Evolutionary conservation across 2,329 filamentous ascomycete species (phyloP).

Genomic region (Stemphylium lycopersici): DNA sequence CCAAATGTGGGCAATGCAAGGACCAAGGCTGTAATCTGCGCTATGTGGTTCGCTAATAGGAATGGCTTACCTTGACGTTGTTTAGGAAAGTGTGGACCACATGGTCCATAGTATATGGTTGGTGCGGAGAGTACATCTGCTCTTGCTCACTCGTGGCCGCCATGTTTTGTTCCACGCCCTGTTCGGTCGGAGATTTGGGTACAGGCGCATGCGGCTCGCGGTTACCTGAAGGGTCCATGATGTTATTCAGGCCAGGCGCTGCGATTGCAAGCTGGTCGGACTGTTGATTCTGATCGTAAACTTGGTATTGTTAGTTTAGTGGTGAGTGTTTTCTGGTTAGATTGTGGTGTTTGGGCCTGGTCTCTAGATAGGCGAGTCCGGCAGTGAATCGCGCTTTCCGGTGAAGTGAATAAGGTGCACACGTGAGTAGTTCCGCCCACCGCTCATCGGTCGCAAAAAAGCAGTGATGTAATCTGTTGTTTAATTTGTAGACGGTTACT

Average conservation of each 20-base stretch:
- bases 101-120: slow-evolving; percentile 4
- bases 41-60: background rate
- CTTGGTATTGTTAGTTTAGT: background rate
- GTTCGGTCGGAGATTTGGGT: background rate
- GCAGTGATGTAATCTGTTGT: background rate
- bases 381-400: slow-evolving; percentile 4
- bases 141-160: background rate
- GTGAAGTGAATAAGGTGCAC: slow-evolving; percentile 13
- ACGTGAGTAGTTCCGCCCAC: slow-evolving; percentile 10
- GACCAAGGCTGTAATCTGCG: background rate
- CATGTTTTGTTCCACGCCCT: background rate
- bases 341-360: slow-evolving; percentile 3
- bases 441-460: background rate
- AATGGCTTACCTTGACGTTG: slow-evolving; percentile 25
- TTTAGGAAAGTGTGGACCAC: slow-evolving; percentile 24
- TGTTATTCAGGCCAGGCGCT: background rate
- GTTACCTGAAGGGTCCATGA: background rate
- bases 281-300: background rate
- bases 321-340: background rate
- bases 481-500: background rate
- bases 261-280: background rate
- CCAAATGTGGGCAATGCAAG: background rate
- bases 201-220: background rate
- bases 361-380: slow-evolving; percentile 3
- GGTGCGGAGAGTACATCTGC: background rate